Conservation (phyloP, 176 grass and related monocot genomes). For the bread wheat (Triticum aestivum) region IWGSC_CS_RefSeq_v2.1 NC_057798.1:116968319-116968818, state of each 20-base stretch:
- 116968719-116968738: not conserved
- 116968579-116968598: not conserved
- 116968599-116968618: not conserved
- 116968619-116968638: not conserved
- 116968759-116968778: not conserved
- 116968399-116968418: too few species aligned
- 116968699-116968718: not conserved
- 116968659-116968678: not conserved
- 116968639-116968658: not conserved
- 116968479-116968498: conserved; percentile 1
- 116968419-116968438: too few species aligned
- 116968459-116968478: too few species aligned
- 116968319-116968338: too few species aligned
- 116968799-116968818: conserved; percentile 30
- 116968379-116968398: too few species aligned
- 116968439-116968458: too few species aligned
- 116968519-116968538: conserved; percentile 12
- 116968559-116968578: conserved; percentile 10
- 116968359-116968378: too few species aligned
- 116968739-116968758: conserved; percentile 16
- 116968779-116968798: conserved; percentile 7
- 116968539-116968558: conserved; percentile 30
- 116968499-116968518: conserved; percentile 28
- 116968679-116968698: not conserved
- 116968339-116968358: too few species aligned